Evolutionary conservation across 202 grass and related monocot species (phyloP), one percentile per base, ranked within the genome.

Genomic region (Alloteropsis angusta): DNA sequence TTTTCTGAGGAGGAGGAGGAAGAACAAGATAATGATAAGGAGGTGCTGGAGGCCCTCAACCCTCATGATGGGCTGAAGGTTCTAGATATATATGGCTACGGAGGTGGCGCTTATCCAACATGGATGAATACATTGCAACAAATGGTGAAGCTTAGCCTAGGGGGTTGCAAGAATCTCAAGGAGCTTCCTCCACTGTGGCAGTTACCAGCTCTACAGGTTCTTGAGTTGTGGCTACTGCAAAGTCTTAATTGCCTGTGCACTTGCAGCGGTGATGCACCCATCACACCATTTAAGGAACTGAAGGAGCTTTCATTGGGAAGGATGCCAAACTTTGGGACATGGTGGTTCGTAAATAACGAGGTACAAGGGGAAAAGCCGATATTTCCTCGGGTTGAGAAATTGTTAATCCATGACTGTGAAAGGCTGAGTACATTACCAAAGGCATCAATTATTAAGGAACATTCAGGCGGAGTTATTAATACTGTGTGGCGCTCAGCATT

Each of bases 201-300:
- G 5, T 14, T 72, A 38, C 32, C 48, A 37, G 30, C 32, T 72
- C 48, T 72, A 7, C 2, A 13, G 21, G 4, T 37, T 72, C 48
- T 72, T 15, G 0, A 0, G 0, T 13, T 72, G 17, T 0, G 0
- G 2, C 0, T 0, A 36, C 2, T 55, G 12, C 0, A 25, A n/a
- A n/a, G n/a, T n/a, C n/a, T n/a, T n/a, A n/a, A n/a, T n/a, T n/a
- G n/a, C n/a, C n/a, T n/a, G n/a, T n/a, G n/a, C n/a, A n/a, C n/a
- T n/a, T n/a, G n/a, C n/a, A n/a, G n/a, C n/a, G n/a, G n/a, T n/a
- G n/a, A n/a, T n/a, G n/a, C n/a, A n/a, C n/a, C n/a, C n/a, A n/a
- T n/a, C n/a, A n/a, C n/a, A n/a, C n/a, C n/a, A n/a, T n/a, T n/a
- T n/a, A n/a, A n/a, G n/a, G n/a, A n/a, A n/a, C n/a, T n/a, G n/a